phyloP scores from a whole-genome alignment of 345 rosid species.

The Salix viminalis region DNA sequence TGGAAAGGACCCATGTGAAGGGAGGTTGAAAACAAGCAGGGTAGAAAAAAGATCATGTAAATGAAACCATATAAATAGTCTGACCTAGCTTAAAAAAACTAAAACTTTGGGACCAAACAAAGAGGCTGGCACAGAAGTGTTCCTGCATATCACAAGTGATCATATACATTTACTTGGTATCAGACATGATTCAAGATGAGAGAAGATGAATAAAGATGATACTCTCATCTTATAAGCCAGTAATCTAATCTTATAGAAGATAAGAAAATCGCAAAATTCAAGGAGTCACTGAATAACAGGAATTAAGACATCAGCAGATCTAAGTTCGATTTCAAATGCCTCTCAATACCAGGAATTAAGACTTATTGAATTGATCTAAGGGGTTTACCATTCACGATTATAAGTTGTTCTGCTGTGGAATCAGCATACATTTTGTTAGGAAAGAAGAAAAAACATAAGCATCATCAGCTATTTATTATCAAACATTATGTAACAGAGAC shows the following conservation, averaged over 20 bases:
- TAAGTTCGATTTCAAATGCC: too few relatives aligned
- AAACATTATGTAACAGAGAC: constrained; percentile 4
- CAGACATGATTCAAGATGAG: background rate
- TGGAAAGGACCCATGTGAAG: background rate
- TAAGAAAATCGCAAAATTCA: background rate
- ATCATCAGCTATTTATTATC: background rate
- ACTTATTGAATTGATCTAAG: too few relatives aligned
- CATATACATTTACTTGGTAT: background rate
- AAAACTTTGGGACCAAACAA: background rate
- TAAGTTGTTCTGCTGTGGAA: too few relatives aligned
- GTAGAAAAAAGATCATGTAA: background rate
- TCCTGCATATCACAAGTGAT: background rate
- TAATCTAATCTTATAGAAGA: too few relatives aligned
- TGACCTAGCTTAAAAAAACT: background rate
- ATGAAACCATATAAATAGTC: background rate
- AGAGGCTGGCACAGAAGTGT: background rate
- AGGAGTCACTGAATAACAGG: too few relatives aligned
- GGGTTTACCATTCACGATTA: too few relatives aligned
- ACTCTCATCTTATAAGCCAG: background rate
- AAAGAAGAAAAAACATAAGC: background rate
- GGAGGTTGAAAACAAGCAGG: background rate
- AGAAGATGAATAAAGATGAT: background rate
- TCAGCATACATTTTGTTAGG: background rate
- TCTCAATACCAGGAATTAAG: too few relatives aligned
- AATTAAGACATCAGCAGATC: too few relatives aligned